Evolutionary conservation across 305 asterid species (phyloP).

Genomic region (Euphrasia arctica): DNA sequence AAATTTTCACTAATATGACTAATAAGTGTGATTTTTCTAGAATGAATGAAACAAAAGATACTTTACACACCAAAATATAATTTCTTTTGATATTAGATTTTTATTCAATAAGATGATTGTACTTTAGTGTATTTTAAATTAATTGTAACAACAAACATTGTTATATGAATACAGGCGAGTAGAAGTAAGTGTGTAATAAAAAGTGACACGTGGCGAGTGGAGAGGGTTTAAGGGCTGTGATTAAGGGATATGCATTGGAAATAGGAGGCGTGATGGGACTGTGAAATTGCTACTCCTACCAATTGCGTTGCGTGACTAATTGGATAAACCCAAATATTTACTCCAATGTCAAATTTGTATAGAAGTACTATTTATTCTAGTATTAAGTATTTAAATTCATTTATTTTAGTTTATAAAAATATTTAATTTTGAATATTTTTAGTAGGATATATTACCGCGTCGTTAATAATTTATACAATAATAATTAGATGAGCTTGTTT

Average conservation of each 20-base stretch:
- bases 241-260: not conserved
- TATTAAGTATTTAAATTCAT: not conserved
- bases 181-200: no score
- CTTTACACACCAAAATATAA: no score
- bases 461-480: not conserved
- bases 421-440: not conserved
- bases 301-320: not conserved
- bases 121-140: no score
- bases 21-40: no score
- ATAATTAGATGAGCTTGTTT: not conserved
- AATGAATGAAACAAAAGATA: no score
- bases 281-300: conserved; percentile 1
- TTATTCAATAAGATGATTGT: no score
- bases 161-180: no score
- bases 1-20: no score
- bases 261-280: not conserved
- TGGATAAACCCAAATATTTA: not conserved
- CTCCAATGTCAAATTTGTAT: not conserved
- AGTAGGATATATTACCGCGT: not conserved
- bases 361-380: no score
- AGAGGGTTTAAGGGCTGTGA: not conserved
- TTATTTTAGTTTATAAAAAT: not conserved
- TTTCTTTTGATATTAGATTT: no score
- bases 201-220: no score
- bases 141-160: no score